Base-by-base conservation (phyloP, 1,284 basidiomycete species). In the Ceratobasidium sp. region DNA sequence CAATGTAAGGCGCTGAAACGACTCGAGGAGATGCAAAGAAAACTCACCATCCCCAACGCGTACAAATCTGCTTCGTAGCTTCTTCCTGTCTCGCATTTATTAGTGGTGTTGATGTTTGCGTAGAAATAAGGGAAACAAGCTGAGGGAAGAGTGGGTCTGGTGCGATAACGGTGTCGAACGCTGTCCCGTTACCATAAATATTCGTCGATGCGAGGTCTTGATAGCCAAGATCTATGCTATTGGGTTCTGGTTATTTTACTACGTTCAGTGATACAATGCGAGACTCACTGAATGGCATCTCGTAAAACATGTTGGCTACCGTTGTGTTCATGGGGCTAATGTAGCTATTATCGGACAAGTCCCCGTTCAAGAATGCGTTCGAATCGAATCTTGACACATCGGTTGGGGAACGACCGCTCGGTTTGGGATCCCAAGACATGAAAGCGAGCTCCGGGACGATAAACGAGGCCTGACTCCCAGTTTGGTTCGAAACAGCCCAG, bases 251-350 rank as follows among this genome's bases (percentile, higher is more conserved):
- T n/a, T n/a, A n/a, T n/a, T n/a, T n/a, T n/a, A n/a, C n/a, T n/a
- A n/a, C n/a, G n/a, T n/a, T n/a, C n/a, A n/a, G n/a, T n/a, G n/a
- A n/a, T n/a, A n/a, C n/a, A n/a, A n/a, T n/a, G n/a, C n/a, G n/a
- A n/a, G n/a, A 62, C 60, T 14, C 28, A 62, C 60, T 62, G 32
- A 23, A 62, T 62, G n/a, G 60, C 60, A 48, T 62, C 60, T 1
- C 60, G 60, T 62, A 62, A 32, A 62, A 48, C 14, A 62, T 21
- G 16, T 62, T 62, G 28, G 30, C 46, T 14, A 62, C 32, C 6
- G 59, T 61, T 8, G 41, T 34, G 23, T 26, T 61, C 2, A 61
- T 61, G 21, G 18, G 1, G 16, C 26, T 12, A 1, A 61, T 12
- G 18, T 46, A 61, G 23, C 1, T 16, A 14, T 34, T 41, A 2